Conservation (phyloP, 768 basidiomycete species). For the Suillus discolor region DNA sequence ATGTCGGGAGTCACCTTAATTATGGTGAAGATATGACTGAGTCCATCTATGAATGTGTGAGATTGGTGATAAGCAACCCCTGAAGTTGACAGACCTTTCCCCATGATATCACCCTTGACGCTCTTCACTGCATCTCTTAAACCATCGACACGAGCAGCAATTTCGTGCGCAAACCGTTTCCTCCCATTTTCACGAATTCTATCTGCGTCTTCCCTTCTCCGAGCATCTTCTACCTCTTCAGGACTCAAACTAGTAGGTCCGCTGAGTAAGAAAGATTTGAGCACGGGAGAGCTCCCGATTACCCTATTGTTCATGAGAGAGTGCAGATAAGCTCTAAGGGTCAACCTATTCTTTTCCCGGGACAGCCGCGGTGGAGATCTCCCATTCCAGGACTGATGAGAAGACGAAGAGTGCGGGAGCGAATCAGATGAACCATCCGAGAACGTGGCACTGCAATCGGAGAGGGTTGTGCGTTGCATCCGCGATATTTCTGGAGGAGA, state of each 20-base stretch:
- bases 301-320: slow-evolving; percentile 67
- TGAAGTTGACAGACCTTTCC: slow-evolving; percentile 56
- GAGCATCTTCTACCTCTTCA: slow-evolving; percentile 80
- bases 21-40: slow-evolving; percentile 85
- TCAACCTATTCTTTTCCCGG: slow-evolving; percentile 94
- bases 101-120: slow-evolving; percentile 94
- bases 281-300: slow-evolving; percentile 84
- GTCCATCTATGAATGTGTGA: slow-evolving; percentile 61
- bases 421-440: slow-evolving; percentile 16
- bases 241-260: slow-evolving; percentile 66
- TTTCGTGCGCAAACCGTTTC: slow-evolving; percentile 83
- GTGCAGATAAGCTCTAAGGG: slow-evolving; percentile 91
- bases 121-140: slow-evolving; percentile 81
- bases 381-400: slow-evolving; percentile 75
- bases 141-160: slow-evolving; percentile 82
- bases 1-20: slow-evolving; percentile 83
- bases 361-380: slow-evolving; percentile 59
- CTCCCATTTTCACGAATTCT: slow-evolving; percentile 83
- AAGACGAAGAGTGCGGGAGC: slow-evolving; percentile 77
- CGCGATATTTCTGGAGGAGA: slow-evolving; percentile 42
- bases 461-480: slow-evolving; percentile 56
- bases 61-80: slow-evolving; percentile 11
- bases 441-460: slow-evolving; percentile 4
- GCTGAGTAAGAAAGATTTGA: slow-evolving; percentile 83
- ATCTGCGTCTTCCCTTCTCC: slow-evolving; percentile 86